phyloP scores from a whole-genome alignment of 2,329 filamentous ascomycete species.

The Westerdykella aurantiaca region DNA sequence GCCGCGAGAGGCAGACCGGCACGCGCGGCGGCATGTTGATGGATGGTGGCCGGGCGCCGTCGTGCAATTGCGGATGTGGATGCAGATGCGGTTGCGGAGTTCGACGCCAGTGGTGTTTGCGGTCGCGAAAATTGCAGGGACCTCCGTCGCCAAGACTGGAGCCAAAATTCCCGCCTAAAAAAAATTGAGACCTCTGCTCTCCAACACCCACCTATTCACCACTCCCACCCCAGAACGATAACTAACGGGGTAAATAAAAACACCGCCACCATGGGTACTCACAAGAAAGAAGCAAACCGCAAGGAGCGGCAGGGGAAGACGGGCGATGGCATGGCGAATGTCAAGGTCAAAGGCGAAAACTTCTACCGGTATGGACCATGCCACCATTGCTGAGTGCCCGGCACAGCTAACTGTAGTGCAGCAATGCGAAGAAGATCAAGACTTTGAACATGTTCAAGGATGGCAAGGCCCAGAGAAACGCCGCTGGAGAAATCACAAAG shows the following conservation, averaged over 20 bases:
- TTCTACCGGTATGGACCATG: constrained; percentile 68
- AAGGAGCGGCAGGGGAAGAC: constrained; percentile 79
- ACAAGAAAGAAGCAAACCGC: constrained; percentile 84
- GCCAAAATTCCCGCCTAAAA: constrained; percentile 3
- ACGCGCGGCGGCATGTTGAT: constrained; percentile 39
- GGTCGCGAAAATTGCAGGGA: constrained; percentile 6
- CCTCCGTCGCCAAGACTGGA: not conserved
- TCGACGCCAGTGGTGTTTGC: not conserved
- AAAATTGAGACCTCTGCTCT: too few species aligned
- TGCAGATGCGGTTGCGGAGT: constrained; percentile 8
- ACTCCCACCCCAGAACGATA: constrained; percentile 1
- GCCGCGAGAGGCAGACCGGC: constrained; percentile 35
- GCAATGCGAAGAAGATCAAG: constrained; percentile 79
- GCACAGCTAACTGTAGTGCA: constrained; percentile 36
- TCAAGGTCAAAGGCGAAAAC: constrained; percentile 93
- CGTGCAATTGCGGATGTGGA: not conserved
- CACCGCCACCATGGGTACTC: constrained; percentile 64
- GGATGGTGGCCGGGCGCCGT: constrained; percentile 2
- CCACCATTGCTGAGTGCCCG: not conserved
- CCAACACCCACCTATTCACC: constrained; percentile 3
- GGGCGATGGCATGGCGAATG: constrained; percentile 82
- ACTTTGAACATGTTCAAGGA: constrained; percentile 86
- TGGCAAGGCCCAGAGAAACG: constrained; percentile 75
- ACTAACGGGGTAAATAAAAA: not conserved
- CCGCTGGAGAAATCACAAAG: constrained; percentile 75